Evolutionary conservation across 805 yeast genomes (phyloP).

Genomic region (Kuraishia floccosa): DNA sequence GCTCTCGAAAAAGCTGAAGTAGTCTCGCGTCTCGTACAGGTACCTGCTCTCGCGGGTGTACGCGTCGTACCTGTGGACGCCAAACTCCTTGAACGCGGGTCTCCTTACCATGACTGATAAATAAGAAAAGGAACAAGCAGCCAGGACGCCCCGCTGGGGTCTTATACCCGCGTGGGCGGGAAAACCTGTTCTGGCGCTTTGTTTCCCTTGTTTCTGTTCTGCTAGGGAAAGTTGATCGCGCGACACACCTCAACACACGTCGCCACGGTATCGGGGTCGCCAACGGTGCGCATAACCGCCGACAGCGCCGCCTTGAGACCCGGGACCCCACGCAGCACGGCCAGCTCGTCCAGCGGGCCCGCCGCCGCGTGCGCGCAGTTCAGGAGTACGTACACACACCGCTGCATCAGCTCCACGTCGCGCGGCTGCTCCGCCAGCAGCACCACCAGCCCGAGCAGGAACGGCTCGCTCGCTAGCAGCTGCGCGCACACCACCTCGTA

Average conservation of each 20-base stretch:
- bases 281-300: not conserved
- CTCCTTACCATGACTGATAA: no score
- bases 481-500: conserved; percentile 12
- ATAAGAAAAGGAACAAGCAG: no score
- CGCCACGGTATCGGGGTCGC: not conserved
- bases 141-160: no score
- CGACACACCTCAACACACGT: not conserved
- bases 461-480: conserved; percentile 9
- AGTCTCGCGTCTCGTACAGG: conserved; percentile 3
- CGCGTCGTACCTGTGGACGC: conserved; percentile 1
- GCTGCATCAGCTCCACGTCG: conserved; percentile 10
- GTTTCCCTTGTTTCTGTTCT: no score
- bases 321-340: not conserved
- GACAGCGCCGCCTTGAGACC: not conserved
- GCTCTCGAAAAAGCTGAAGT: conserved; percentile 1
- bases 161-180: no score
- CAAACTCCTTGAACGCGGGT: not conserved
- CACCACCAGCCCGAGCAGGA: conserved; percentile 8
- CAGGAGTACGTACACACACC: conserved; percentile 12
- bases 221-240: not conserved
- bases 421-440: conserved; percentile 7
- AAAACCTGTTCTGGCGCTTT: no score
- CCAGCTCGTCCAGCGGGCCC: not conserved
- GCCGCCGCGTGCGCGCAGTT: conserved; percentile 4
- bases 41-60: conserved; percentile 1